A percentile compares a stretch with the other conserved stretches of the same genome.
phyloP scores from a whole-genome alignment of 179 eudicot species.

The Carnegiea gigantea region DNA sequence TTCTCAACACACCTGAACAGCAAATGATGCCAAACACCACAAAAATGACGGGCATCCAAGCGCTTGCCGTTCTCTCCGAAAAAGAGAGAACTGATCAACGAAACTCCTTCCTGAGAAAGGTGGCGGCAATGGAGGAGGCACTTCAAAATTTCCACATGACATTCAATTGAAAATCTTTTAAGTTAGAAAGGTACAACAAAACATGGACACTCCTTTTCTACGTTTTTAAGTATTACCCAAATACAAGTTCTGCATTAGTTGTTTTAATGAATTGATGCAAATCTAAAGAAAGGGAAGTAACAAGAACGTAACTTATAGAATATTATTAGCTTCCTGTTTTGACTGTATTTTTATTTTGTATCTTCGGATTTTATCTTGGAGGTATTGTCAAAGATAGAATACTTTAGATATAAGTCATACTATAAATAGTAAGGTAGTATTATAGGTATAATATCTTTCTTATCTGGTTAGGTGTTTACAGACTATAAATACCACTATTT shows the following conservation, averaged over 20 bases:
- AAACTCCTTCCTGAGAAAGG: conserved; percentile 82
- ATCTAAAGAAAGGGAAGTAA: too few species aligned
- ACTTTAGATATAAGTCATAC: too few species aligned
- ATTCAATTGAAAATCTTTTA: conserved; percentile 35
- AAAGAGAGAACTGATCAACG: conserved; percentile 48
- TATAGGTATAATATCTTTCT: too few species aligned
- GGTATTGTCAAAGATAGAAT: too few species aligned
- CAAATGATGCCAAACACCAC: conserved; percentile 58
- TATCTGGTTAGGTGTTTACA: too few species aligned
- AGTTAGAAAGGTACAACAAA: conserved; percentile 21
- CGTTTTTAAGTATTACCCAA: neutral
- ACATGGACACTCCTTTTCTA: conserved; percentile 4
- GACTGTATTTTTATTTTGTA: too few species aligned
- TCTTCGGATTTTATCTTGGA: too few species aligned
- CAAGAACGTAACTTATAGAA: too few species aligned
- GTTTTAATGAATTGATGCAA: too few species aligned
- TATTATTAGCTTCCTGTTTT: too few species aligned
- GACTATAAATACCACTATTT: too few species aligned
- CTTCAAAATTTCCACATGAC: conserved; percentile 59
- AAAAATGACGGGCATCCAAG: conserved; percentile 78
- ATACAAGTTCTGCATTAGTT: neutral
- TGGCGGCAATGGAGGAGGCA: conserved; percentile 96
- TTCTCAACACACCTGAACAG: conserved; percentile 59
- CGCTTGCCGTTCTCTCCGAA: conserved; percentile 60
- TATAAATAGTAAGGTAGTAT: too few species aligned